Percentiles rank a stretch among this genome's conserved stretches.
Evolutionary conservation across 805 yeast genomes (phyloP).

Genomic region (Teunomyces pallodes): DNA sequence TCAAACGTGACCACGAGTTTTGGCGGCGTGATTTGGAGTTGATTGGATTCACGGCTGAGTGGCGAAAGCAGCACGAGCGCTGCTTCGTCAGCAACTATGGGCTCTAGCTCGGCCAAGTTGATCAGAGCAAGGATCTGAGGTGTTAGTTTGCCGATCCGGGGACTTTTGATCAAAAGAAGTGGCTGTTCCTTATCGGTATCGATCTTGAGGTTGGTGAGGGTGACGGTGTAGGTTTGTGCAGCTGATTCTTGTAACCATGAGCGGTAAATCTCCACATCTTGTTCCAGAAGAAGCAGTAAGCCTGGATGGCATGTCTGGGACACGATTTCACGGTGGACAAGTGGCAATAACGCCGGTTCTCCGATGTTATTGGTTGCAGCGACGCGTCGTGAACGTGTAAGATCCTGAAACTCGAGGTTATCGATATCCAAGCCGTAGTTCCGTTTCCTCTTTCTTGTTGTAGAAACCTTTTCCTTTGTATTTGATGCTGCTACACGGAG

Average conservation of each 20-base stretch:
- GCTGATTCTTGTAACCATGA: conserved; percentile 4
- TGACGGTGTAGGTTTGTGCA: conserved; percentile 7
- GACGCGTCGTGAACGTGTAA: conserved; percentile 7
- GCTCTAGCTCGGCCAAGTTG: conserved; percentile 7
- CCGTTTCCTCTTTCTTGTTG: conserved; percentile 9
- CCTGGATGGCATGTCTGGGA: not conserved
- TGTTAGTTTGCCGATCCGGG: conserved; percentile 6
- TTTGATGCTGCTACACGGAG: conserved; percentile 4
- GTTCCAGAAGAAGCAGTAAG: too few relatives aligned
- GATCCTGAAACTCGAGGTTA: conserved; percentile 14
- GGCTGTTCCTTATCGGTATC: conserved; percentile 2
- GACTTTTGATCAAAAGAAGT: conserved; percentile 9
- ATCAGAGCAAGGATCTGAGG: conserved; percentile 13
- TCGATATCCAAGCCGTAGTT: conserved; percentile 12
- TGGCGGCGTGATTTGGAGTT: conserved; percentile 7
- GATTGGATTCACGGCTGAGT: conserved; percentile 10
- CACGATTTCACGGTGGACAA: conserved; percentile 11
- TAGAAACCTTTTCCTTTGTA: not conserved
- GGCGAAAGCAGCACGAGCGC: conserved; percentile 10
- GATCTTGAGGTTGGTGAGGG: conserved; percentile 14
- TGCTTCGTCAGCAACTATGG: conserved; percentile 12
- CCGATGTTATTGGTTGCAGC: conserved; percentile 5
- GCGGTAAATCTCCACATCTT: not conserved
- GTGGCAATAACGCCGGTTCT: conserved; percentile 4
- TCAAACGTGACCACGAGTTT: conserved; percentile 11